phyloP scores from a whole-genome alignment of 441 rosid species.

The Adansonia rubrostipa region DNA sequence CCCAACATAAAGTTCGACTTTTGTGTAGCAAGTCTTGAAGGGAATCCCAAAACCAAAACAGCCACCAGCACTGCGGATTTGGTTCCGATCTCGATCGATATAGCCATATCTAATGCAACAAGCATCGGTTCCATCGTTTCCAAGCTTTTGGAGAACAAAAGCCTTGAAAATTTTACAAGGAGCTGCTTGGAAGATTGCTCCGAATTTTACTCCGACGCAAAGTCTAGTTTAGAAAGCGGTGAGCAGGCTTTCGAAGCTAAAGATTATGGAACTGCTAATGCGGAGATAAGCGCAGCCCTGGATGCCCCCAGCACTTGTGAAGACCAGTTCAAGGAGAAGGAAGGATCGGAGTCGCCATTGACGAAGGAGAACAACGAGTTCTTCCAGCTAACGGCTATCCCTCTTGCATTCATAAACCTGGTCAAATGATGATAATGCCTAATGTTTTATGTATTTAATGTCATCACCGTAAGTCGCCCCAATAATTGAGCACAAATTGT shows the following conservation, averaged over 20 bases:
- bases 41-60: slow-evolving; percentile 31
- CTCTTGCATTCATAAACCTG: slow-evolving; percentile 43
- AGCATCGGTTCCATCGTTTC: slow-evolving; percentile 23
- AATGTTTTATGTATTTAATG: neutral
- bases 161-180: neutral
- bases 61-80: slow-evolving; percentile 36
- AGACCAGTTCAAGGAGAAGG: slow-evolving; percentile 44
- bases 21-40: slow-evolving; percentile 40
- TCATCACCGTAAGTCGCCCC: neutral
- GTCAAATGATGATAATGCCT: neutral
- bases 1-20: slow-evolving; percentile 40
- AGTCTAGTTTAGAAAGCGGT: slow-evolving; percentile 24
- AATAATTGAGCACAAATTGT: too few relatives aligned
- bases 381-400: slow-evolving; percentile 36
- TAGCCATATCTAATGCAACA: slow-evolving; percentile 34
- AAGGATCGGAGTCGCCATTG: slow-evolving; percentile 38
- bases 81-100: slow-evolving; percentile 31
- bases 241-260: slow-evolving; percentile 1
- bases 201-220: slow-evolving; percentile 42
- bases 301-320: slow-evolving; percentile 46
- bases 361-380: slow-evolving; percentile 38
- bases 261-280: slow-evolving; percentile 38
- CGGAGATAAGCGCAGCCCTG: slow-evolving; percentile 45
- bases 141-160: slow-evolving; percentile 24
- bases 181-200: slow-evolving; percentile 38